Conservation (phyloP, 352 stramenopile genomes). For the Globisporangium emineosum region DNA sequence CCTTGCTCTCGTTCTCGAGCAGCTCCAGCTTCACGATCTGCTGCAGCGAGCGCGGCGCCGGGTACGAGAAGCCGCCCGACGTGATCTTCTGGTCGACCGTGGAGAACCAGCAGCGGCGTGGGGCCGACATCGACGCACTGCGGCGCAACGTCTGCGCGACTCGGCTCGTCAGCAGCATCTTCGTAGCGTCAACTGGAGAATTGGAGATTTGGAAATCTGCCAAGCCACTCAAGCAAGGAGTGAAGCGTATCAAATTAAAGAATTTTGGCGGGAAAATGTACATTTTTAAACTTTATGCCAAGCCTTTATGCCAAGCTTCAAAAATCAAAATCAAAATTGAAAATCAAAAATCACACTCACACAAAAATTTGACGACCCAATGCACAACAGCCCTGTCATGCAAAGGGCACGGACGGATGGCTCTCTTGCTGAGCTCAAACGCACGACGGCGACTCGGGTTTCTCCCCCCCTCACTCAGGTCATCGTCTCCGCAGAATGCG, state of each 20-base stretch:
- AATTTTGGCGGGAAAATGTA: slow-evolving; percentile 1
- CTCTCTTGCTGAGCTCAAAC: too few relatives aligned
- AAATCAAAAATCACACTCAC: too few relatives aligned
- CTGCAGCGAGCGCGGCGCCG: slow-evolving; percentile 67
- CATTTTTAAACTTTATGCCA: slow-evolving; percentile 1
- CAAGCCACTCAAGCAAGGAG: background rate
- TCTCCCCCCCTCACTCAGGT: background rate
- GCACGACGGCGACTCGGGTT: background rate
- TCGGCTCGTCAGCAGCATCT: slow-evolving; percentile 2
- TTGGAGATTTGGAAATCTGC: too few relatives aligned
- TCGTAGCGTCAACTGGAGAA: background rate
- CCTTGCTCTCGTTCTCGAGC: slow-evolving; percentile 58
- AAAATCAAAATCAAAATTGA: background rate
- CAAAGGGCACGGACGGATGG: too few relatives aligned
- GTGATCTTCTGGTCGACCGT: slow-evolving; percentile 16
- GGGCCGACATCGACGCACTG: background rate
- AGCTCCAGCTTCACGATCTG: slow-evolving; percentile 86
- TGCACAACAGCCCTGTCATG: too few relatives aligned
- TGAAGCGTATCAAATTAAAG: background rate
- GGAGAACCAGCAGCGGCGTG: slow-evolving; percentile 10
- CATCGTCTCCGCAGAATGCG: background rate
- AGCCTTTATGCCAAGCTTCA: too few relatives aligned
- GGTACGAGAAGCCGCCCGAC: slow-evolving; percentile 75
- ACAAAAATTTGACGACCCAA: too few relatives aligned
- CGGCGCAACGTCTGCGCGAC: slow-evolving; percentile 8